These are phyloP conservation scores for Pezicula radicicola DNA, from an alignment of 2,329 filamentous ascomycete genomes.

Conservation along the genomic window DNA sequence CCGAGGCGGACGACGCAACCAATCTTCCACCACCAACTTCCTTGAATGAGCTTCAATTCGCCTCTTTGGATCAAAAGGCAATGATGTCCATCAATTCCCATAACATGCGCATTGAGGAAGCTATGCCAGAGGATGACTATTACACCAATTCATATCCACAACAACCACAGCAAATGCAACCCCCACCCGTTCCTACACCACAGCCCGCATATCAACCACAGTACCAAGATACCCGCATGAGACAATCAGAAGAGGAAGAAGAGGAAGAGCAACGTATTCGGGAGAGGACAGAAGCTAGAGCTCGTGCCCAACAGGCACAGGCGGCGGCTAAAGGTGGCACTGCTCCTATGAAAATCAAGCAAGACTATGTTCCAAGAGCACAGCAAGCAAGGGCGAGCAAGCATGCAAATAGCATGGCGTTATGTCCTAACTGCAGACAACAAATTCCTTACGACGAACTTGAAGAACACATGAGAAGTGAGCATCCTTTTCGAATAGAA, in stretches of 20 bases:
- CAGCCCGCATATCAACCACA: constrained; percentile 30
- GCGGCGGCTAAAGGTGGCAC: constrained; percentile 69
- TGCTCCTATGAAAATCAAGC: constrained; percentile 82
- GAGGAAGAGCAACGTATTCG: constrained; percentile 62
- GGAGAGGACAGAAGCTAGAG: constrained; percentile 57
- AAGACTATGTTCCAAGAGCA: constrained; percentile 87
- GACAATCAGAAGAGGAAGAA: constrained; percentile 45
- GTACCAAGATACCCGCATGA: constrained; percentile 23
- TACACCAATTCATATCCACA: constrained; percentile 48
- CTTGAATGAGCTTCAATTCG: constrained; percentile 87
- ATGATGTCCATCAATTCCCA: constrained; percentile 76
- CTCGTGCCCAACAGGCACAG: constrained; percentile 71
- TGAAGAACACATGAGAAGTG: constrained; percentile 87
- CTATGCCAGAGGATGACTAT: constrained; percentile 77
- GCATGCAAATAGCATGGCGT: constrained; percentile 53
- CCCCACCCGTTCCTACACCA: constrained; percentile 34
- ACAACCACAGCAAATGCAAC: constrained; percentile 32
- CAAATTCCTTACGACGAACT: constrained; percentile 84
- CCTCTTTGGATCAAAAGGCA: constrained; percentile 92
- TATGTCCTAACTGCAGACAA: constrained; percentile 93
- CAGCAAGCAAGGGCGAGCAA: constrained; percentile 64
- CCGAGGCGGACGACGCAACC: constrained; percentile 79
- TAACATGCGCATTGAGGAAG: constrained; percentile 87
- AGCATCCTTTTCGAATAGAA: constrained; percentile 22
- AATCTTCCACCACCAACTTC: constrained; percentile 87